Evolutionary conservation across 371 early-diverging fungal genomes (phyloP), one percentile per base, ranked within the genome.

Genomic region (Capillidium heterosporum): DNA sequence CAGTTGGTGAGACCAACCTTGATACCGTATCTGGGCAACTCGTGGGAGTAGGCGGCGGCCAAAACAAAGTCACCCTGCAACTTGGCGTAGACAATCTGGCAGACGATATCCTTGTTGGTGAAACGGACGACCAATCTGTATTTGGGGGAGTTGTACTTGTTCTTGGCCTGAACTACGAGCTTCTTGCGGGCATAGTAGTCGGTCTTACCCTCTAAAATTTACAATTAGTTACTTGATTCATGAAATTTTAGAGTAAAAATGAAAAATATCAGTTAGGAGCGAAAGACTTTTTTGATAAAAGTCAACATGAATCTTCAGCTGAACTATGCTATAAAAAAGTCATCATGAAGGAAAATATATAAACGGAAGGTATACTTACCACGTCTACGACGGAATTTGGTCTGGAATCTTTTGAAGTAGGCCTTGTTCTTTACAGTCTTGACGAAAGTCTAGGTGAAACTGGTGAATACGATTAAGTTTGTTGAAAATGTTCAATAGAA

Each of bases 111-210:
- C 61, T 78, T 83, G 88, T 95, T 96, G 80, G 99, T 99, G 87
- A 98, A 89, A 68, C 99, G 91, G 63, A 99, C 99, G 61, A 99
- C 99, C 65, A 99, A 76, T 74, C 99, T 87, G 86, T 93, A 95
- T 86, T 99, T 99, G 73, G 97, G 95, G 57, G 94, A 88, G 87
- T 98, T 97, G 89, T 97, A 96, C 83, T 97, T 98, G 89, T 95
- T 97, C 87, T 95, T 94, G 75, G 97, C 98, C 82, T 99, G 99
- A 72, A 86, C 82, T 41, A 98, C 86, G 60, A 99, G 77, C 70
- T 95, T 89, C 85, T 91, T 95, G 71, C 99, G 87, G 67, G 98
- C 98, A 73, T 93, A 95, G 96, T 99, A 99, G 82, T 99, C 98
- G 67, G 99, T 99, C 87, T 99, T 99, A 59, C 99, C 98, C 91